These are phyloP conservation scores for Haplosporangium sp. DNA, from an alignment of 371 early-diverging fungal species.

Conservation along the genomic window DNA sequence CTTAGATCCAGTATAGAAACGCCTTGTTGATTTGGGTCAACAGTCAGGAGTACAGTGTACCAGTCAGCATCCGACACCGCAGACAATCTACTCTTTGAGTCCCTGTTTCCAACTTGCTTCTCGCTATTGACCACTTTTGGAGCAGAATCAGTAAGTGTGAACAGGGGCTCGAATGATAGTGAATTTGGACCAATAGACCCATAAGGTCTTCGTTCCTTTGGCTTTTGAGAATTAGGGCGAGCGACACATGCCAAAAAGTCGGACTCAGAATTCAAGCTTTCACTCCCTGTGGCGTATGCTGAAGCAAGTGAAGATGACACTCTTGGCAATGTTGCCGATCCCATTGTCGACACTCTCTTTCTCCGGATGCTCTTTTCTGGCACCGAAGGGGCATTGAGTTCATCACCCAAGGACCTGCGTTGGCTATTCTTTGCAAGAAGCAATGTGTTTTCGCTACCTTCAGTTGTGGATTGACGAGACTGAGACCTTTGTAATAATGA, in stretches of 20 bases:
- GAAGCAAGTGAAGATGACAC: slow-evolving; percentile 19
- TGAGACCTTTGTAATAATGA: slow-evolving; percentile 35
- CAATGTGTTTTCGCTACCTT: slow-evolving; percentile 1
- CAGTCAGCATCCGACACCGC: slow-evolving; percentile 45
- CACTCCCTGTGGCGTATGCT: slow-evolving; percentile 1
- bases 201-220: slow-evolving; percentile 17
- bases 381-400: slow-evolving; percentile 36
- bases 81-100: slow-evolving; percentile 26
- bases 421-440: slow-evolving; percentile 24
- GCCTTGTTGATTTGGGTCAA: slow-evolving; percentile 32
- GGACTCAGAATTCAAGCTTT: neutral
- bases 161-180: slow-evolving; percentile 42
- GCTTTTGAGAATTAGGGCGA: slow-evolving; percentile 14
- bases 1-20: slow-evolving; percentile 45
- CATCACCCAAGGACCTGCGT: slow-evolving; percentile 49
- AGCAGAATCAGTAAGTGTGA: slow-evolving; percentile 29
- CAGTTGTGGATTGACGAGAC: slow-evolving; percentile 13
- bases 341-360: slow-evolving; percentile 51
- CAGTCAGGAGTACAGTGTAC: slow-evolving; percentile 17
- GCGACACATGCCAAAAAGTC: slow-evolving; percentile 6
- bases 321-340: slow-evolving; percentile 22
- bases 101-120: slow-evolving; percentile 3
- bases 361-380: slow-evolving; percentile 47
- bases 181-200: slow-evolving; percentile 25
- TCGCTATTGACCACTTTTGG: slow-evolving; percentile 2